phyloP scores from a whole-genome alignment of 2,329 filamentous ascomycete species.

The Madurella mycetomatis region DNA sequence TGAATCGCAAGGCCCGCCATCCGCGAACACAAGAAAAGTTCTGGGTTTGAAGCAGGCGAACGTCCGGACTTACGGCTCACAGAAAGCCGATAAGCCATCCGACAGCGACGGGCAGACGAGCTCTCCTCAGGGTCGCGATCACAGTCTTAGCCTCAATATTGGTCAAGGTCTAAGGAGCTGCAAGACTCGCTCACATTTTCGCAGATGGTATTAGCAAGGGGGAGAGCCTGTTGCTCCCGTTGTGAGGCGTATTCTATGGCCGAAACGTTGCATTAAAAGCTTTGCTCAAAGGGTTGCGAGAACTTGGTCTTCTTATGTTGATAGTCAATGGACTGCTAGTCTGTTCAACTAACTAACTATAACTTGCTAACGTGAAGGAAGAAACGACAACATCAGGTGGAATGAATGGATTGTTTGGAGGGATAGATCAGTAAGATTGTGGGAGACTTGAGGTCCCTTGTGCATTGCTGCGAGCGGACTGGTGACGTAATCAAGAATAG shows the following conservation, averaged over 20 bases:
- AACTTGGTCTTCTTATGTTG: neutral
- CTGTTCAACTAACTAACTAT: constrained; percentile 2
- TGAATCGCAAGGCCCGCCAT: neutral
- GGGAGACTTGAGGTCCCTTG: too few species aligned
- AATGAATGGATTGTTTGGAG: too few species aligned
- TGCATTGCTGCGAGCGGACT: too few species aligned
- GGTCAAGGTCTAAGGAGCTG: constrained; percentile 11
- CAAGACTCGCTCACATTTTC: constrained; percentile 20
- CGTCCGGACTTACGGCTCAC: constrained; percentile 15
- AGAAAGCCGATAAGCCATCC: neutral
- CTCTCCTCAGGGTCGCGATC: neutral
- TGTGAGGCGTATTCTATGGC: neutral
- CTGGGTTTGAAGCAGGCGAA: constrained; percentile 2
- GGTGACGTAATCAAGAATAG: too few species aligned
- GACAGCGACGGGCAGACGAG: neutral
- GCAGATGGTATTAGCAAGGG: constrained; percentile 2
- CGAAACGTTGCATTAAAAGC: neutral
- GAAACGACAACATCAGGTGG: neutral
- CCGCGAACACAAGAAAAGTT: neutral
- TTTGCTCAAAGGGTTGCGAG: constrained; percentile 3
- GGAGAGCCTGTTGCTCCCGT: neutral
- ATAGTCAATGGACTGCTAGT: neutral
- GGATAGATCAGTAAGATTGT: too few species aligned
- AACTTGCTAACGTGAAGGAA: neutral
- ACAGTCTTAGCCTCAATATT: constrained; percentile 13